Evolutionary conservation across 1,139 yeast genomes (phyloP).

Genomic region (Geotrichum reessii): DNA sequence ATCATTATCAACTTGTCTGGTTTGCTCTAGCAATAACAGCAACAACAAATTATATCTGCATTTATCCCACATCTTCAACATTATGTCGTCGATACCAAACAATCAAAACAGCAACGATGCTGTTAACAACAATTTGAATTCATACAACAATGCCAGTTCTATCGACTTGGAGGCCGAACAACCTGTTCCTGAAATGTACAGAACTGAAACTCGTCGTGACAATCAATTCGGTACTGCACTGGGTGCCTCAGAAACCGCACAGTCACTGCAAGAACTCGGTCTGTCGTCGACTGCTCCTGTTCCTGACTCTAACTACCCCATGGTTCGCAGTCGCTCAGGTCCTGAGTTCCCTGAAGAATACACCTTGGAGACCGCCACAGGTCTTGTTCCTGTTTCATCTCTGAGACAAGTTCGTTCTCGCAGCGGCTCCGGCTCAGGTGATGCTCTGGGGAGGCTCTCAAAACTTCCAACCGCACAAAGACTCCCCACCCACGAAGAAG

Average conservation of each 20-base stretch:
- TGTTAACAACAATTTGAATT: conserved; percentile 24
- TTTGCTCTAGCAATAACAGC: neutral
- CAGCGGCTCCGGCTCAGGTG: neutral
- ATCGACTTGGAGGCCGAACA: neutral
- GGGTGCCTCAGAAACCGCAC: conserved; percentile 58
- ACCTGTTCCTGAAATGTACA: conserved; percentile 5
- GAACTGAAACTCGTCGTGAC: conserved; percentile 17
- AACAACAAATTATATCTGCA: neutral
- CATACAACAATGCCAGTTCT: conserved; percentile 5
- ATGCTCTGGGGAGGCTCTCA: conserved; percentile 1
- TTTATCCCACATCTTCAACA: neutral
- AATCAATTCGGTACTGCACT: conserved; percentile 31
- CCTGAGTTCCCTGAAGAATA: conserved; percentile 90
- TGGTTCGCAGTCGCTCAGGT: conserved; percentile 33
- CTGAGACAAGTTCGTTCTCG: conserved; percentile 40
- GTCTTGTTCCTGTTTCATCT: conserved; percentile 74
- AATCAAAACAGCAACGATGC: neutral
- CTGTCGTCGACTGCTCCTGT: conserved; percentile 47
- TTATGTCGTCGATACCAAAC: neutral
- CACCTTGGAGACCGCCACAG: conserved; percentile 78
- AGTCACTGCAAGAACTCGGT: conserved; percentile 61
- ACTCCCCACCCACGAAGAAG: conserved; percentile 9
- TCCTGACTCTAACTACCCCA: conserved; percentile 57
- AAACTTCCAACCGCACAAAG: neutral
- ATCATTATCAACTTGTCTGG: neutral